Evolutionary conservation across 495 filamentous ascomycete genomes (phyloP), one percentile per base, ranked within the genome.

Genomic region (Penicillium canariense): DNA sequence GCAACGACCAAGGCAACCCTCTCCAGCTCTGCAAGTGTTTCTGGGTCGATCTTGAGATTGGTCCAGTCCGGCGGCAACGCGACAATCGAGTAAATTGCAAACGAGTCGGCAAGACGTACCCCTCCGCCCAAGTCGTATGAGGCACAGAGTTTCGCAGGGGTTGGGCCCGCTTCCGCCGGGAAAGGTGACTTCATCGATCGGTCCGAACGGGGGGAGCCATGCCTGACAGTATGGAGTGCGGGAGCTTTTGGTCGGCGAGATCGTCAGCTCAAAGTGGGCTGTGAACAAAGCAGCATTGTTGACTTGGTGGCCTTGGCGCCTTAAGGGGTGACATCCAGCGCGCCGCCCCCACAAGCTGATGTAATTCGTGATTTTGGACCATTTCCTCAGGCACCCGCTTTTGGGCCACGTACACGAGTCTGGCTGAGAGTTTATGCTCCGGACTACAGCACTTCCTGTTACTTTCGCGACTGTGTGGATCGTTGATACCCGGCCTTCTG

Each of bases 11-110:
- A 47, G 12, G 53, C 53, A 10, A 46, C 36, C 15, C 9, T 20
- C 4, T 18, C 20, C n/a, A 55, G 53, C 22, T 44, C 26, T 26
- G 9, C 12, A 20, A 32, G 17, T 27, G n/a, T 14, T 5, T 5
- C 15, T 5, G 32, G 22, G 17, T 42, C 17, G 4, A 35, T 4
- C 10, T 15, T 7, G 14, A 31, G 35, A 18, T 8, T 35, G 0
- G 25, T 11, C 53, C 45, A 55, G 11, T 43, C 20, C 2, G 46
- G 53, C n/a, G 53, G 35, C 4, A 38, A 45, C 5, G 53, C 53
- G 46, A 55, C 53, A 32, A 55, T 10, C n/a, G 53, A 55, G 10
- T 55, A 55, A 17, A 55, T 50, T 18, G 46, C 46, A 22, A 55
- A 55, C 7, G 53, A 22, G 26, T 55, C 53, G 4, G 34, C 46